These are phyloP conservation scores for Didymella segeticola DNA, from an alignment of 2,329 filamentous ascomycete genomes.

Conservation along the genomic window DNA sequence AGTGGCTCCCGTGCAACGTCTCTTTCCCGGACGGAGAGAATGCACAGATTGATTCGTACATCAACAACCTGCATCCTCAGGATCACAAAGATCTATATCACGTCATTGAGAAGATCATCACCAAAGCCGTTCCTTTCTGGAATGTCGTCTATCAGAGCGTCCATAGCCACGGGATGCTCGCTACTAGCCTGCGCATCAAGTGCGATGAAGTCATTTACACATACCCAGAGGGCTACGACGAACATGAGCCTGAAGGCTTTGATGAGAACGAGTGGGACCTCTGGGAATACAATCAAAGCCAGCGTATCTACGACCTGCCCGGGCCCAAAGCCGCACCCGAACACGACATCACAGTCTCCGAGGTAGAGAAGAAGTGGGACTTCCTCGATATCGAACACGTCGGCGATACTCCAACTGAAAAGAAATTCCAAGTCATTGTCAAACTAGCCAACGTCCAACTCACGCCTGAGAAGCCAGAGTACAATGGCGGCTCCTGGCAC, in stretches of 20 bases:
- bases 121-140: slow-evolving; percentile 25
- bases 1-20: slow-evolving; percentile 60
- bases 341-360: neutral
- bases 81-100: slow-evolving; percentile 24
- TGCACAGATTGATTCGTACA: slow-evolving; percentile 53
- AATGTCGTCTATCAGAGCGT: slow-evolving; percentile 13
- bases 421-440: slow-evolving; percentile 65
- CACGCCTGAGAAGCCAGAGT: slow-evolving; percentile 62
- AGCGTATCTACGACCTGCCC: slow-evolving; percentile 7
- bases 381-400: slow-evolving; percentile 1
- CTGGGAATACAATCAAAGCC: neutral
- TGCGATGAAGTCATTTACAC: slow-evolving; percentile 1
- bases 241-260: neutral
- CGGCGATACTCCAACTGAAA: neutral
- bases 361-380: slow-evolving; percentile 9
- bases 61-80: slow-evolving; percentile 62
- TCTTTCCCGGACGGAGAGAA: slow-evolving; percentile 42
- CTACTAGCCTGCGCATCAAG: neutral
- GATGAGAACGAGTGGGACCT: neutral
- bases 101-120: slow-evolving; percentile 28
- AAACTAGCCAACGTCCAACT: slow-evolving; percentile 66
- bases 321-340: neutral
- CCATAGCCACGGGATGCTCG: neutral
- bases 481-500: slow-evolving; percentile 62
- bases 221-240: neutral